Conservation (phyloP, 257 asterid genomes). For the Solanum ahanhuiri region DNA sequence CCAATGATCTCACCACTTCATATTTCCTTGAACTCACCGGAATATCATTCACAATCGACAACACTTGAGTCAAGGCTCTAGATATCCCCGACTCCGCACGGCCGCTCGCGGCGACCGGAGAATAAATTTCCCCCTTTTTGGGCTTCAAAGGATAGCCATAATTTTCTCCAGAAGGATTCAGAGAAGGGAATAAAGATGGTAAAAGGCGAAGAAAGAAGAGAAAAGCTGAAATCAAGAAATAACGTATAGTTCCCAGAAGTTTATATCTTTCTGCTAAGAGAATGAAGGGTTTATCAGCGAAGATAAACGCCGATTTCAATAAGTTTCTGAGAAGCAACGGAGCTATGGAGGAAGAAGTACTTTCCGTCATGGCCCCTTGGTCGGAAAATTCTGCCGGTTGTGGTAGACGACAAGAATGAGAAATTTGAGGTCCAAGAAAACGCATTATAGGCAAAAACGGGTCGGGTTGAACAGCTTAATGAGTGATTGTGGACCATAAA, state of each 20-base stretch:
- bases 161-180: conserved; percentile 6
- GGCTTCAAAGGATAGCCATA: conserved; percentile 9
- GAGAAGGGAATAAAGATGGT: conserved; percentile 33
- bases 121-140: neutral
- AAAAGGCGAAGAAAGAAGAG: conserved; percentile 52
- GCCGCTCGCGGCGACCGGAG: conserved; percentile 4
- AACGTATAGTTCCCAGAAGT: conserved; percentile 31
- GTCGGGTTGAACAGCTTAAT: neutral
- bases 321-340: conserved; percentile 48
- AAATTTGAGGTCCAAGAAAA: neutral
- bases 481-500: neutral
- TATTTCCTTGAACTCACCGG: conserved; percentile 88
- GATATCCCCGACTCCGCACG: conserved; percentile 40
- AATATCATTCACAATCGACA: conserved; percentile 59
- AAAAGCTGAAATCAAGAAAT: conserved; percentile 26
- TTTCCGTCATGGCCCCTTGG: neutral
- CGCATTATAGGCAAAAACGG: neutral
- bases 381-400: conserved; percentile 15
- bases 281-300: conserved; percentile 41
- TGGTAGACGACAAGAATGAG: neutral
- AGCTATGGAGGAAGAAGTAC: conserved; percentile 20
- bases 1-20: conserved; percentile 57
- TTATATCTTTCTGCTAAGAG: conserved; percentile 24
- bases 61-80: conserved; percentile 65
- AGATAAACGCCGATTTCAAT: conserved; percentile 28